Evolutionary conservation across 1,284 basidiomycete genomes (phyloP).

Genomic region (Cutaneotrichosporon sp.): DNA sequence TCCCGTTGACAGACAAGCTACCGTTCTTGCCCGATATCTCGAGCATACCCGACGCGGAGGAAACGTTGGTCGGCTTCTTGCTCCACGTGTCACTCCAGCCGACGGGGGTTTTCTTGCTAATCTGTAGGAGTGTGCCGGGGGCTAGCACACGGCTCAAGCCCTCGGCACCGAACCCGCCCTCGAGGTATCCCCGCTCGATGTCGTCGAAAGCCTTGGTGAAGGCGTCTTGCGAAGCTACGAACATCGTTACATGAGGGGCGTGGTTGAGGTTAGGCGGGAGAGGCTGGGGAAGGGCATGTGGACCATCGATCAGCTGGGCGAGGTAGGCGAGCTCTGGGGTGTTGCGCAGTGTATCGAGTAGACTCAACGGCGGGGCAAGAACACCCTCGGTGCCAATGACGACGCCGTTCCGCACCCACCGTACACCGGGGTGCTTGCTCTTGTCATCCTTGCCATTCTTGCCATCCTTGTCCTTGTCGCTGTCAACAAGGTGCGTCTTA

Average conservation of each 20-base stretch:
- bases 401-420: slow-evolving; percentile 66
- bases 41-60: slow-evolving; percentile 59
- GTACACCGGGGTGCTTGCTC: slow-evolving; percentile 30
- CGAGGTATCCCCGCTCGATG: slow-evolving; percentile 74
- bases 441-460: slow-evolving; percentile 21
- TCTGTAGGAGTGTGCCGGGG: slow-evolving; percentile 61
- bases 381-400: slow-evolving; percentile 72
- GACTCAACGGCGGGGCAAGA: slow-evolving; percentile 70
- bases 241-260: slow-evolving; percentile 73
- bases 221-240: slow-evolving; percentile 79
- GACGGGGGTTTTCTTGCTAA: slow-evolving; percentile 30
- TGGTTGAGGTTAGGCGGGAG: slow-evolving; percentile 51
- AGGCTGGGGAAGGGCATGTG: slow-evolving; percentile 63
- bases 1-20: slow-evolving; percentile 61
- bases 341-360: slow-evolving; percentile 57
- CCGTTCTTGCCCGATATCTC: slow-evolving; percentile 57
- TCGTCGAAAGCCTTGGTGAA: slow-evolving; percentile 60
- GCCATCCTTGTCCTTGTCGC: slow-evolving; percentile 9
- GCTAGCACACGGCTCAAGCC: slow-evolving; percentile 72
- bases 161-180: slow-evolving; percentile 73
- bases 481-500: neutral
- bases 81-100: slow-evolving; percentile 39
- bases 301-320: slow-evolving; percentile 49
- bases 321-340: slow-evolving; percentile 67
- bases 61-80: slow-evolving; percentile 21